Conservation (phyloP, 2,329 filamentous ascomycete species). For the Aspergillus niger region DNA sequence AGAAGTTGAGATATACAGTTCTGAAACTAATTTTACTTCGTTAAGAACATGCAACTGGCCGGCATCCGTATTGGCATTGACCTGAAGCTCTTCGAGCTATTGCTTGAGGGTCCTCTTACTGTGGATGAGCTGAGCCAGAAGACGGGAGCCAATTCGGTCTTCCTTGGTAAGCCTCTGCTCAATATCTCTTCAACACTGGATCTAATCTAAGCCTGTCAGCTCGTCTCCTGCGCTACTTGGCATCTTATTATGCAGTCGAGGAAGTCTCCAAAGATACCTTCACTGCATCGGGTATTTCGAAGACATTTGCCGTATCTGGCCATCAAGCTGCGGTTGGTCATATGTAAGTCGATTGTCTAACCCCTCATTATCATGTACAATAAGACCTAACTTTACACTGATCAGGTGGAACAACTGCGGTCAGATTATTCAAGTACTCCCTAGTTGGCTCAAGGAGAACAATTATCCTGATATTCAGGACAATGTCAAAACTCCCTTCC, state of each 20-base stretch:
- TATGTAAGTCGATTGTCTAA: not conserved
- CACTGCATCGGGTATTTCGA: slow-evolving; percentile 15
- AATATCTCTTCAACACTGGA: too few relatives aligned
- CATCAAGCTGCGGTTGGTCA: not conserved
- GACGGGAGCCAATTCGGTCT: not conserved
- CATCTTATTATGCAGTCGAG: slow-evolving; percentile 20
- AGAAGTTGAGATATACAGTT: too few relatives aligned
- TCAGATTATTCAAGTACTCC: slow-evolving; percentile 8
- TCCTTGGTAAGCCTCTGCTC: too few relatives aligned
- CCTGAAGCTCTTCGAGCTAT: slow-evolving; percentile 5
- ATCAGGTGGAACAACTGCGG: slow-evolving; percentile 20
- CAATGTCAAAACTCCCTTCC: not conserved
- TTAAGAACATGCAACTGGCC: not conserved
- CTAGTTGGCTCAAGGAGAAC: not conserved
- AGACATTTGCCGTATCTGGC: slow-evolving; percentile 13
- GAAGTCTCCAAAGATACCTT: slow-evolving; percentile 21
- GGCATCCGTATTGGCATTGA: not conserved
- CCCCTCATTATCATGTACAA: too few relatives aligned
- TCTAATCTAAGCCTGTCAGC: slow-evolving; percentile 10
- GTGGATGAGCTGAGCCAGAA: slow-evolving; percentile 2
- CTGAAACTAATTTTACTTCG: too few relatives aligned
- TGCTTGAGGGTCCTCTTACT: slow-evolving; percentile 1
- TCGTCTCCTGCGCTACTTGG: slow-evolving; percentile 31
- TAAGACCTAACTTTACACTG: not conserved
- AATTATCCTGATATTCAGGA: slow-evolving; percentile 4